These are phyloP conservation scores for Aureobasidium pullulans DNA, from an alignment of 2,329 filamentous ascomycete genomes.

Conservation along the genomic window DNA sequence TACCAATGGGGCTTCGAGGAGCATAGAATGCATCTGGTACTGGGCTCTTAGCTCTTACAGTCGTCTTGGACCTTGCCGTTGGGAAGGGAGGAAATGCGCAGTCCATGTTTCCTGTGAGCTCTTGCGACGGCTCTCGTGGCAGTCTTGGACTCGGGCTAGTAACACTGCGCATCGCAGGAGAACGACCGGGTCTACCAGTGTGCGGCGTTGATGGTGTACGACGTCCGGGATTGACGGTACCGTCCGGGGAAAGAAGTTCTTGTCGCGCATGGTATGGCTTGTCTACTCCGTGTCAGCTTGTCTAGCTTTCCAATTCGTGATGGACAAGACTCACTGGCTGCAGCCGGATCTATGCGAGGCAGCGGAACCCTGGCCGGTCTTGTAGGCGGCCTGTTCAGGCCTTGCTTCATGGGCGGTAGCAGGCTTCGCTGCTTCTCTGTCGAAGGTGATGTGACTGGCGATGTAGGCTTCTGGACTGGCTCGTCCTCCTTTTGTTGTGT, in stretches of 20 bases:
- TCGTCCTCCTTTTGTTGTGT: constrained; percentile 7
- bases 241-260: constrained; percentile 17
- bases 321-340: constrained; percentile 41
- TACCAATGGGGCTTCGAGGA: constrained; percentile 36
- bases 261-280: constrained; percentile 7
- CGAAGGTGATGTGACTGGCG: constrained; percentile 18
- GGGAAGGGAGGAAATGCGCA: constrained; percentile 50
- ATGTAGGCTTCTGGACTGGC: not conserved
- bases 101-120: constrained; percentile 39
- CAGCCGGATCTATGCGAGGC: constrained; percentile 44
- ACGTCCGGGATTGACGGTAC: constrained; percentile 40
- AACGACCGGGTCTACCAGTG: constrained; percentile 31
- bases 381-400: not conserved
- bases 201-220: constrained; percentile 43
- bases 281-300: constrained; percentile 5
- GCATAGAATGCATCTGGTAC: constrained; percentile 26
- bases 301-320: not conserved
- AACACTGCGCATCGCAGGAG: constrained; percentile 19
- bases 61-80: constrained; percentile 21
- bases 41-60: constrained; percentile 19
- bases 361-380: constrained; percentile 37
- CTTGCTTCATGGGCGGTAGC: constrained; percentile 12
- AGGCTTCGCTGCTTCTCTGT: constrained; percentile 32
- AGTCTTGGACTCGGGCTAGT: constrained; percentile 28
- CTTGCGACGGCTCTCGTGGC: constrained; percentile 35